phyloP scores from a whole-genome alignment of 495 filamentous ascomycete species.

The Penicillium antarcticum region DNA sequence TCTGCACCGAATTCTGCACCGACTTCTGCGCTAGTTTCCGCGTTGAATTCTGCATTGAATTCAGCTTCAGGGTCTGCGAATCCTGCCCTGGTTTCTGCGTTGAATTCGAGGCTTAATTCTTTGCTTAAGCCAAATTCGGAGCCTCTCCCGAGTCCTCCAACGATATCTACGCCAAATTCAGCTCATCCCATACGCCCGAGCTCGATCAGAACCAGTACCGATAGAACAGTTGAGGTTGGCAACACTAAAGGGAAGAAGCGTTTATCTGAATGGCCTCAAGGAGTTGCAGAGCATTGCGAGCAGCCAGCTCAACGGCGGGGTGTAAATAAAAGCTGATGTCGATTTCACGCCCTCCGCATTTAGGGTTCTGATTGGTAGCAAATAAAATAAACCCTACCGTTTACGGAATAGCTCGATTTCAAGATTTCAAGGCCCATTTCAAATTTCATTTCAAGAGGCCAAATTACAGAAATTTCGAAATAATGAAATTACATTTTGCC shows the following conservation, averaged over 20 bases:
- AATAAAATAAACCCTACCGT: background rate
- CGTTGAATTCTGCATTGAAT: background rate
- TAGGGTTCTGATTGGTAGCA: background rate
- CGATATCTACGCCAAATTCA: background rate
- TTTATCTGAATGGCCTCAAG: constrained; percentile 1
- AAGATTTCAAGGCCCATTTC: constrained; percentile 5
- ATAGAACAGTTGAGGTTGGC: too few relatives aligned
- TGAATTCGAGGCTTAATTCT: constrained; percentile 1
- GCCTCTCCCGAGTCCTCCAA: background rate
- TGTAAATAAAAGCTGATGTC: background rate
- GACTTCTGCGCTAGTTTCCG: background rate
- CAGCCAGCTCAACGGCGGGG: background rate
- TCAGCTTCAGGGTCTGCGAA: too few relatives aligned
- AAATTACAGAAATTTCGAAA: constrained; percentile 3
- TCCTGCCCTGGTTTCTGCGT: too few relatives aligned
- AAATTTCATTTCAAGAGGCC: constrained; percentile 2
- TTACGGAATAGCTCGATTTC: background rate
- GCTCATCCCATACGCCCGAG: background rate
- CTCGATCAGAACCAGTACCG: background rate
- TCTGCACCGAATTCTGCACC: background rate
- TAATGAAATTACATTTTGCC: background rate
- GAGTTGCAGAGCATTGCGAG: background rate
- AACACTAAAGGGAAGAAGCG: background rate
- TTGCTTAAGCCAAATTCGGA: constrained; percentile 2
- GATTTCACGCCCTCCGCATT: background rate